Evolutionary conservation across 495 filamentous ascomycete genomes (phyloP).

Genomic region (Neohortaea acidophila): DNA sequence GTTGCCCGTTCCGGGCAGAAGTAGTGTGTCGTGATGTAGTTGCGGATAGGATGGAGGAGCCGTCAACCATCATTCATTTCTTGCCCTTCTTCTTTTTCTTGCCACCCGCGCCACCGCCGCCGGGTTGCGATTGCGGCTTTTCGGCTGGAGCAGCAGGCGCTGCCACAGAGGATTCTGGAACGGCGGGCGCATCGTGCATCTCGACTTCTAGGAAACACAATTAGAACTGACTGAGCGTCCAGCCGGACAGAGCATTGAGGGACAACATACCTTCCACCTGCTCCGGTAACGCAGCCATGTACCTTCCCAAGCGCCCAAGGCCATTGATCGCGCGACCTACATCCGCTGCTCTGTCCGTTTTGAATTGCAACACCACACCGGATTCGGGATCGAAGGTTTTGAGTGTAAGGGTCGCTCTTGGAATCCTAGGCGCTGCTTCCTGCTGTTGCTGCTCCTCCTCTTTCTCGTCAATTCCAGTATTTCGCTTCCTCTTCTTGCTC

Average conservation of each 20-base stretch:
- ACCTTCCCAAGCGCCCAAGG: slow-evolving; percentile 49
- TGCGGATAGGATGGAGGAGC: not conserved
- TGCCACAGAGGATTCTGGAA: not conserved
- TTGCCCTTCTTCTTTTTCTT: slow-evolving; percentile 32
- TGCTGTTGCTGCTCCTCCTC: not conserved
- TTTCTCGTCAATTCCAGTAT: slow-evolving; percentile 13
- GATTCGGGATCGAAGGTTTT: slow-evolving; percentile 81
- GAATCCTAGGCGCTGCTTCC: slow-evolving; percentile 15
- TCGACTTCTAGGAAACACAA: slow-evolving; percentile 1
- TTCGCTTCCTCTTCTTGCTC: slow-evolving; percentile 15
- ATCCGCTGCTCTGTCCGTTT: slow-evolving; percentile 47
- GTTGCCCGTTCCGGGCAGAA: too few relatives aligned
- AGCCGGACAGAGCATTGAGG: not conserved
- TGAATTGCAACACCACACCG: slow-evolving; percentile 41
- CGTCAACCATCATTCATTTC: slow-evolving; percentile 20
- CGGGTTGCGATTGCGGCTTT: slow-evolving; percentile 6
- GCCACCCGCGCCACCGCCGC: slow-evolving; percentile 16
- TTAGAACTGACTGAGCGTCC: not conserved
- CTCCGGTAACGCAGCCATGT: slow-evolving; percentile 46
- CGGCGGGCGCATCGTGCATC: slow-evolving; percentile 11
- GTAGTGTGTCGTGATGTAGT: not conserved
- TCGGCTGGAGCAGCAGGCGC: not conserved
- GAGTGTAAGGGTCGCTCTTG: slow-evolving; percentile 53
- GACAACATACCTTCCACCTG: slow-evolving; percentile 24
- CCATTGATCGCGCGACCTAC: slow-evolving; percentile 65